A percentile compares a stretch with the other conserved stretches of the same genome.
Evolutionary conservation across 495 filamentous ascomycete species (phyloP).

Genomic region (Apodospora peruviana): DNA sequence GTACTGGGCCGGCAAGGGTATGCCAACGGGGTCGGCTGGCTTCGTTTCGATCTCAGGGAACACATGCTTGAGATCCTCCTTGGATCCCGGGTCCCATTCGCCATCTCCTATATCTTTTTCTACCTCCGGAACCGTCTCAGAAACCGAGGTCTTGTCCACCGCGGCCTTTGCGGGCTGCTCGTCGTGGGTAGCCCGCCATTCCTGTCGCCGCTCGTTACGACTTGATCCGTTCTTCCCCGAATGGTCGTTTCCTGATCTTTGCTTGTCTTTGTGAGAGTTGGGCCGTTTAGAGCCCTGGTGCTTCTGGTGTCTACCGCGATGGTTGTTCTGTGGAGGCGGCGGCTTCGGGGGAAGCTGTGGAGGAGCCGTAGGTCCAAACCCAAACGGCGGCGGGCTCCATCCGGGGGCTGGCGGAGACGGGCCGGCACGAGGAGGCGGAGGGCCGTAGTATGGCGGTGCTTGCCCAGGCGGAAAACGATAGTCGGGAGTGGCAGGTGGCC

Average conservation of each 20-base stretch:
- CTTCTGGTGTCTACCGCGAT: constrained; percentile 17
- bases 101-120: constrained; percentile 12
- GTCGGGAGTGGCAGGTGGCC: constrained; percentile 18
- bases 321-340: constrained; percentile 5
- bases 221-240: background rate
- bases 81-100: constrained; percentile 29
- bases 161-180: constrained; percentile 1
- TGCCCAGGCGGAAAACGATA: constrained; percentile 21
- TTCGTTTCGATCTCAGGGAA: constrained; percentile 31
- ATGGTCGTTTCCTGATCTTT: constrained; percentile 8
- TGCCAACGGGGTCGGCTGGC: constrained; percentile 37
- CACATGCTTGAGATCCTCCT: constrained; percentile 34
- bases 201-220: constrained; percentile 9
- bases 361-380: constrained; percentile 12
- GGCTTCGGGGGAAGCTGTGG: constrained; percentile 1
- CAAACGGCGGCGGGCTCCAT: constrained; percentile 16
- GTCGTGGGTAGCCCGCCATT: background rate
- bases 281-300: constrained; percentile 12
- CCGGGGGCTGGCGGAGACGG: constrained; percentile 14
- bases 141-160: background rate
- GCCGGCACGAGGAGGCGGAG: constrained; percentile 6
- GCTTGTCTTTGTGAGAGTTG: constrained; percentile 6
- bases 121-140: constrained; percentile 1
- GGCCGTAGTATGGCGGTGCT: constrained; percentile 7
- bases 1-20: constrained; percentile 34